Percentiles rank a stretch among this genome's conserved stretches.
phyloP scores from a whole-genome alignment of 208 protist species.

The Trypanosomatidae sp. region DNA sequence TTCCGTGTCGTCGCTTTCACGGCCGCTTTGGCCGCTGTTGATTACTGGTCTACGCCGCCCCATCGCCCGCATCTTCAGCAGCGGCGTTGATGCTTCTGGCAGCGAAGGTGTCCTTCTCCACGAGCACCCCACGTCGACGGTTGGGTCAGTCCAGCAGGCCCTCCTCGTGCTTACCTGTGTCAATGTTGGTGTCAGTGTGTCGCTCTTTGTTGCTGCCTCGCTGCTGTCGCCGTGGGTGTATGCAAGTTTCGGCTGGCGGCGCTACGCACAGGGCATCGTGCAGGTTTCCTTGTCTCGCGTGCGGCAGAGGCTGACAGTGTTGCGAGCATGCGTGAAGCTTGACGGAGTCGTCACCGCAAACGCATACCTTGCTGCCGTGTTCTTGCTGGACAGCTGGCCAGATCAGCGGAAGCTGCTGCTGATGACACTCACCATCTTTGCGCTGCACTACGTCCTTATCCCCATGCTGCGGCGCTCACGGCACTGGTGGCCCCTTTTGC shows the following conservation, averaged over 20 bases:
- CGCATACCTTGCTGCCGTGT: constrained; percentile 34
- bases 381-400: constrained; percentile 30
- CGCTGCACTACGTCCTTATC: constrained; percentile 34
- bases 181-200: constrained; percentile 12
- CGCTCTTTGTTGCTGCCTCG: constrained; percentile 23
- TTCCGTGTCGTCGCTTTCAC: not conserved
- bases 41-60: not conserved
- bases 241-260: constrained; percentile 54
- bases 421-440: constrained; percentile 21
- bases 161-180: constrained; percentile 8
- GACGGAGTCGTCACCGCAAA: constrained; percentile 50
- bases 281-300: constrained; percentile 23
- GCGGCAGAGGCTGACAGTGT: constrained; percentile 30
- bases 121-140: too few species aligned
- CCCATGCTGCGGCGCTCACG: constrained; percentile 23
- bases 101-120: not conserved
- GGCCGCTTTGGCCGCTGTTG: not conserved
- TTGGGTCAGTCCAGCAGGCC: not conserved
- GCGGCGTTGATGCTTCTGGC: not conserved
- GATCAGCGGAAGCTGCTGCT: constrained; percentile 24
- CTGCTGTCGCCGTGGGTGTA: constrained; percentile 26
- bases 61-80: not conserved
- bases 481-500: constrained; percentile 37
- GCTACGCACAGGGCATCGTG: constrained; percentile 61
- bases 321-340: constrained; percentile 59